Evolutionary conservation across 441 rosid genomes (phyloP).

Genomic region (Pelargonium fulgidum): DNA sequence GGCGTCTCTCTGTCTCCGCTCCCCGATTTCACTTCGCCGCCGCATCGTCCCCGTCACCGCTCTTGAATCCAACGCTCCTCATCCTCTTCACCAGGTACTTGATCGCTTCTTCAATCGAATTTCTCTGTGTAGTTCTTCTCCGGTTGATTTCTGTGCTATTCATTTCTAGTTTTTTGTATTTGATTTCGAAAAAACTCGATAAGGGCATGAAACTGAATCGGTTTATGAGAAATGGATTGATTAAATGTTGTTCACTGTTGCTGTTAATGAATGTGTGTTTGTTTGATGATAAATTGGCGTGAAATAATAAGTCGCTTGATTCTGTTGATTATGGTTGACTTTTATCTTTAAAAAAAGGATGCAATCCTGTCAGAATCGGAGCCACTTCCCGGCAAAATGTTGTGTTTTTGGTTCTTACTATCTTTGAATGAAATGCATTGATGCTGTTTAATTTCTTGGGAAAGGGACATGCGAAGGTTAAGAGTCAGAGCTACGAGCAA

Average conservation of each 20-base stretch:
- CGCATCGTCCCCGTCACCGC: not conserved
- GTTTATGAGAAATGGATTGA: no score
- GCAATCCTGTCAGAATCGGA: not conserved
- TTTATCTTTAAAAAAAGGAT: not conserved
- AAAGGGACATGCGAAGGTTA: not conserved
- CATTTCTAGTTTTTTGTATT: no score
- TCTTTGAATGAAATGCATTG: not conserved
- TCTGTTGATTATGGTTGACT: not conserved
- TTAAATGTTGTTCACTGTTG: not conserved
- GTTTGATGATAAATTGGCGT: not conserved
- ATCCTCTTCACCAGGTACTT: not conserved
- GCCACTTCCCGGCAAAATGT: not conserved
- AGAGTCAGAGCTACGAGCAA: slow-evolving; percentile 5
- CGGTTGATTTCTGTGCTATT: no score
- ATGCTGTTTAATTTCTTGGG: not conserved
- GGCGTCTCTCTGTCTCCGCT: not conserved
- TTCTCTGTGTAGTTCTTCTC: not conserved
- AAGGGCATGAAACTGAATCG: no score
- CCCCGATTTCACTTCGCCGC: not conserved
- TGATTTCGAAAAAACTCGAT: no score
- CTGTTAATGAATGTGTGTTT: not conserved
- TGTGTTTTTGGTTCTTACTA: not conserved
- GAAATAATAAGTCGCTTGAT: not conserved
- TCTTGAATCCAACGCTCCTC: not conserved
- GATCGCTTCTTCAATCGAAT: not conserved